Percentiles rank a stretch among this genome's conserved stretches.
These are phyloP conservation scores for Neophaeococcomyces aloes DNA, from an alignment of 2,329 filamentous ascomycete genomes.

Conservation along the genomic window DNA sequence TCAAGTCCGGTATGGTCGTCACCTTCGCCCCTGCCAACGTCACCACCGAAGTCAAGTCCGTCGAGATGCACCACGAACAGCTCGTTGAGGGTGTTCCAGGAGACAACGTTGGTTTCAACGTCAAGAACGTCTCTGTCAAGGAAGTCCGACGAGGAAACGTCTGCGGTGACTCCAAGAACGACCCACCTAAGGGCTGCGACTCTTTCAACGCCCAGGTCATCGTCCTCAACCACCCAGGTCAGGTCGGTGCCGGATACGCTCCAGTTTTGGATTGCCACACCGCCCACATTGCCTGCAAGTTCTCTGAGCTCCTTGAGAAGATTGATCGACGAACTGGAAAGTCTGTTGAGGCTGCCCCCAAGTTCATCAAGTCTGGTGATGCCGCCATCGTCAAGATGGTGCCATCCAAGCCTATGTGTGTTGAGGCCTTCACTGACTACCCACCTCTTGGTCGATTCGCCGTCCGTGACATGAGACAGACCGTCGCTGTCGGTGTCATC, in stretches of 20 bases:
- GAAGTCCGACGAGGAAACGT: constrained; percentile 99
- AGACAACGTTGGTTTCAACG: constrained; percentile 99
- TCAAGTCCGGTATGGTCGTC: constrained; percentile 75
- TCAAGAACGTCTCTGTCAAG: constrained; percentile 99
- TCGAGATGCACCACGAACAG: constrained; percentile 99
- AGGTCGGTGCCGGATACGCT: constrained; percentile 98
- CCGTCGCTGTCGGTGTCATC: constrained; percentile 57
- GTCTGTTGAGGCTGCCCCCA: constrained; percentile 79
- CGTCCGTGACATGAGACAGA: constrained; percentile 83
- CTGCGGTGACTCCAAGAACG: constrained; percentile 99
- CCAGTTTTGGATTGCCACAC: constrained; percentile 99
- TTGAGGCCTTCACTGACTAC: constrained; percentile 99
- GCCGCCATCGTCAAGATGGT: constrained; percentile 99
- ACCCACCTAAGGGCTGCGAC: constrained; percentile 78
- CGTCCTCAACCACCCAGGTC: constrained; percentile 99
- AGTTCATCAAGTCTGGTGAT: constrained; percentile 99
- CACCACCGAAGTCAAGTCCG: constrained; percentile 99
- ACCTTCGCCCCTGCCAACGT: constrained; percentile 98
- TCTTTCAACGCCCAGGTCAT: constrained; percentile 99
- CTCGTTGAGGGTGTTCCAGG: constrained; percentile 86
- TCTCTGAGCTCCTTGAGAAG: constrained; percentile 98
- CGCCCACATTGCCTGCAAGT: constrained; percentile 99
- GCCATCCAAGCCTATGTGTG: constrained; percentile 99
- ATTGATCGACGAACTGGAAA: constrained; percentile 99
- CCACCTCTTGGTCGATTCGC: constrained; percentile 99